Conservation (phyloP, 257 asterid species). For the Nicotiana otophora region DNA sequence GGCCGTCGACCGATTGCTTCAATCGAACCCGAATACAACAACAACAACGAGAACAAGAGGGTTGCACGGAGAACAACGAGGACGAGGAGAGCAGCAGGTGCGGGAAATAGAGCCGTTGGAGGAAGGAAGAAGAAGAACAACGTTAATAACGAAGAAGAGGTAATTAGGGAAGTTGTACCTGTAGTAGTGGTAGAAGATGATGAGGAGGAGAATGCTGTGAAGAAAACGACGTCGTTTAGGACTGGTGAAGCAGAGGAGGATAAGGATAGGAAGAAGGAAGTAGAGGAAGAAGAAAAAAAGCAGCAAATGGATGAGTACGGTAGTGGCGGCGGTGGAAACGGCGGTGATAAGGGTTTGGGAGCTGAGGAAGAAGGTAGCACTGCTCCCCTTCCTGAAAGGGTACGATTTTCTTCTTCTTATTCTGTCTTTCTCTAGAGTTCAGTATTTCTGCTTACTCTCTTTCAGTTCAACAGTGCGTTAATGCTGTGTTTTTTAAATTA, state of each 20-base stretch:
- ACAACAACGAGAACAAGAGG: background rate
- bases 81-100: background rate
- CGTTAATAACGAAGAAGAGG: conserved; percentile 10
- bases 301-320: conserved; percentile 28
- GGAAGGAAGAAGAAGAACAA: conserved; percentile 5
- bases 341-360: conserved; percentile 60
- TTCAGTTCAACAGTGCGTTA: background rate
- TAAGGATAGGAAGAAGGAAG: background rate
- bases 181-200: conserved; percentile 17
- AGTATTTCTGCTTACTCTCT: background rate
- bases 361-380: conserved; percentile 71
- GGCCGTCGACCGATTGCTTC: conserved; percentile 27
- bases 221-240: conserved; percentile 6
- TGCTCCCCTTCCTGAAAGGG: conserved; percentile 84
- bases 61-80: background rate
- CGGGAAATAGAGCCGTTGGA: conserved; percentile 8
- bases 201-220: conserved; percentile 30
- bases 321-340: conserved; percentile 40
- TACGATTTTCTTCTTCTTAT: conserved; percentile 14
- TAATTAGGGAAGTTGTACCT: conserved; percentile 1
- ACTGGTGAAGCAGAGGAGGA: background rate
- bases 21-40: conserved; percentile 10
- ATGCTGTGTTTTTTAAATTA: background rate
- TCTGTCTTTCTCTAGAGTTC: background rate
- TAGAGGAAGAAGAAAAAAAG: conserved; percentile 18